Base-by-base conservation (phyloP, 441 rosid species). In the Gossypium schwendimanii region DNA sequence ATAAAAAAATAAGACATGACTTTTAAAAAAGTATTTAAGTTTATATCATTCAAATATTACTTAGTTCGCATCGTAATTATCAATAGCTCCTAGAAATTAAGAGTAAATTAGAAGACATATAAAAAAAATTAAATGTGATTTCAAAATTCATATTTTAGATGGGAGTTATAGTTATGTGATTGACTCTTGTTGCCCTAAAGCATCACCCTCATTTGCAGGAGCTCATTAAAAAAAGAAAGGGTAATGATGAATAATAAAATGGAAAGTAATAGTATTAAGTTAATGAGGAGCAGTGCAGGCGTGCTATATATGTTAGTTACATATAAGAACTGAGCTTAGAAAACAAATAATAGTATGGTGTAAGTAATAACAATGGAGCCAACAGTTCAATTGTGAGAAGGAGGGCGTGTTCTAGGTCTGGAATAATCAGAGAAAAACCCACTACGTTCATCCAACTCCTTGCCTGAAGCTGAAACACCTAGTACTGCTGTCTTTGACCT, bases 351-450 rank as follows among this genome's bases (percentile, higher is more conserved):
- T 50, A 10, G 47, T 41, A 41, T 41, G 47, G 47, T 10, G 14
- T 41, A 41, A 2, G 17, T 15, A 1, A 50, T 50, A n/a, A 50
- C 18, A 50, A 50, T 50, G 54, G 18, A 50, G 59, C 1, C 59
- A 18, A 26, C 33, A 52, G 6, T 50, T 81, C 75, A 81, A 52
- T 84, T 84, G 57, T 86, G 89, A 71, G 86, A 84, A 26, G 89
- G 88, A 45, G 83, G 74, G 4, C 85, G 85, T 45, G 80, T 82
- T 78, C 66, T 78, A 10, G 89, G 89, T 68, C 75, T 77, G 24
- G 92, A 83, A 75, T 87, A 87, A 76, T 87, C 91, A 1, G 86
- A 83, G 79, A 76, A 78, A 75, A 83, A 52, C 6, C 75, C 83
- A 20, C 76, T 75, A 59, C 39, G 41, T 12, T 72, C 62, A 3